Conservation (phyloP, 2,329 filamentous ascomycete genomes). For the Graphilbum fragrans region DNA sequence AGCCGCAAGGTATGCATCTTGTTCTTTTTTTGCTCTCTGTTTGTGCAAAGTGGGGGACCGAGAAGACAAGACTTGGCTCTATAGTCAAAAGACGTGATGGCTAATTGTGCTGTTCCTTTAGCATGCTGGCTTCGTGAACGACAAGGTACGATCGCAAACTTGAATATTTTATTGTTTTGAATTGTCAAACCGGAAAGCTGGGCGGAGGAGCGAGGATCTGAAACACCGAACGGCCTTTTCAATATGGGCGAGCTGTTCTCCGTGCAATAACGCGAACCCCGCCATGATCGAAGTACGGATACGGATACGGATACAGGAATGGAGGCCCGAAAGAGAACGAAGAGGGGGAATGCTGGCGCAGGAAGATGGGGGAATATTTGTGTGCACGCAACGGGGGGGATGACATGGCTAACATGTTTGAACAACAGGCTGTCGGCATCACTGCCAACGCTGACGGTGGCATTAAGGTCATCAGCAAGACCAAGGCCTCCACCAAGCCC, state of each 20-base stretch:
- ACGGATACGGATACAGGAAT: too few relatives aligned
- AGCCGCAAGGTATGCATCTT: conserved; percentile 61
- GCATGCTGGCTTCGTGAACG: conserved; percentile 88
- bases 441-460: conserved; percentile 64
- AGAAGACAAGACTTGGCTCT: conserved; percentile 9
- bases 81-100: not conserved
- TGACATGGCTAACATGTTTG: not conserved
- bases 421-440: conserved; percentile 66
- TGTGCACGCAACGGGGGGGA: not conserved
- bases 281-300: too few relatives aligned
- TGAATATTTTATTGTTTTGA: conserved; percentile 3
- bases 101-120: conserved; percentile 21
- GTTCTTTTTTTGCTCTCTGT: not conserved
- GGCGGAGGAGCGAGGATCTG: too few relatives aligned
- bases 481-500: conserved; percentile 60
- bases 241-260: too few relatives aligned
- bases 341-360: too few relatives aligned
- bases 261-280: too few relatives aligned
- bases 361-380: too few relatives aligned
- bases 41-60: too few relatives aligned
- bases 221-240: too few relatives aligned
- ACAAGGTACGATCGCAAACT: conserved; percentile 73
- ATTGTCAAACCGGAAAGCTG: too few relatives aligned
- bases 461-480: conserved; percentile 77
- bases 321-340: too few relatives aligned